Percentiles rank a stretch among this genome's conserved stretches.
These are phyloP conservation scores for Collybiopsis luxurians DNA, from an alignment of 768 basidiomycete species.

Conservation along the genomic window DNA sequence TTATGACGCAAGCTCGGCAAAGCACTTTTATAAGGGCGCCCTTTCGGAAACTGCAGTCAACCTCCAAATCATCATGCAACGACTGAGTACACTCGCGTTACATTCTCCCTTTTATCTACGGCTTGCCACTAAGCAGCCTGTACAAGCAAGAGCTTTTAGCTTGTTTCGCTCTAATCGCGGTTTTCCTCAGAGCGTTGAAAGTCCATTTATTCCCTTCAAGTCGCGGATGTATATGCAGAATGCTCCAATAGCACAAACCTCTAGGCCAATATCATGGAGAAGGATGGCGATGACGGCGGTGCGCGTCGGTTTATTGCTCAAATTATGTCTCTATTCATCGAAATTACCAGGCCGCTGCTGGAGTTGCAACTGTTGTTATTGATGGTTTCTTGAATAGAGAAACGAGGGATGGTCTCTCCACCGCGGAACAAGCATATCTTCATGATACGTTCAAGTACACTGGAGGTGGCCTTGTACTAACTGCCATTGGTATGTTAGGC, in stretches of 20 bases:
- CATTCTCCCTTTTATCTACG: neutral
- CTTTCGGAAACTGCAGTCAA: neutral
- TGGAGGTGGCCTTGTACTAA: slow-evolving; percentile 73
- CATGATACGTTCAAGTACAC: slow-evolving; percentile 83
- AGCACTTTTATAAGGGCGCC: too few relatives aligned
- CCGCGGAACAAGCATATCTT: slow-evolving; percentile 63
- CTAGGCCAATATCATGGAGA: slow-evolving; percentile 4
- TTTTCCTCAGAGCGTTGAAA: neutral
- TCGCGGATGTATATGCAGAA: slow-evolving; percentile 8
- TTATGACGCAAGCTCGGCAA: slow-evolving; percentile 2
- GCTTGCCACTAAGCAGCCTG: neutral
- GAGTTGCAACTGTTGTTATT: slow-evolving; percentile 61
- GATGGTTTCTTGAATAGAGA: slow-evolving; percentile 75
- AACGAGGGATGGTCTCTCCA: slow-evolving; percentile 64
- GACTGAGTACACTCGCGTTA: neutral
- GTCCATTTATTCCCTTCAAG: neutral
- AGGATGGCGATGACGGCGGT: slow-evolving; percentile 12
- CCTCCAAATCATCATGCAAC: neutral
- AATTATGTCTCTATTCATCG: neutral
- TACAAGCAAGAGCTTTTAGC: neutral
- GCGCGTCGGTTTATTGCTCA: neutral
- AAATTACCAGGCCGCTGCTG: slow-evolving; percentile 73
- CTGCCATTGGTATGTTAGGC: slow-evolving; percentile 50
- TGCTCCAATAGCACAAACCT: neutral
- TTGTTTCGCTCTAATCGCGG: neutral